Conservation (phyloP, 2,329 filamentous ascomycete genomes). For the Emmonsia crescens region DNA sequence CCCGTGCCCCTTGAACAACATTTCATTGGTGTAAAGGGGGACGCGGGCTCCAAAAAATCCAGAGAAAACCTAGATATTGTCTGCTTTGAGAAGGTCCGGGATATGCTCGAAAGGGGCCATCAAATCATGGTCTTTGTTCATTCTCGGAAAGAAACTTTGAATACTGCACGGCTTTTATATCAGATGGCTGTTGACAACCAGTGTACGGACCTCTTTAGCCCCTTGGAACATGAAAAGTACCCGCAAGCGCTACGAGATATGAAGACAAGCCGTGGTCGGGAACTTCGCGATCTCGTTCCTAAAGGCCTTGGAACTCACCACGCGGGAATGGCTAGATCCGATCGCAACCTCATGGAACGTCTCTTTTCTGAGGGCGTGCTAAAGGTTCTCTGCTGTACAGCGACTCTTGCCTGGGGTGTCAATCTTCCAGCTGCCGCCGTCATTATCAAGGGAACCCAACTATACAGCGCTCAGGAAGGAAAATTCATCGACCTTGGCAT, state of each 20-base stretch:
- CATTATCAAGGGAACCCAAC: conserved; percentile 93
- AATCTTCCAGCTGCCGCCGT: conserved; percentile 95
- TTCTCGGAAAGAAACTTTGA: conserved; percentile 84
- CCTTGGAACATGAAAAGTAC: conserved; percentile 65
- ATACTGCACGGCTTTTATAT: conserved; percentile 73
- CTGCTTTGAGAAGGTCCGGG: conserved; percentile 85
- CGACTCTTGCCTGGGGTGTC: conserved; percentile 95
- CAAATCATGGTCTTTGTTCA: conserved; percentile 99
- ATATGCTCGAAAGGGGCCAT: conserved; percentile 85
- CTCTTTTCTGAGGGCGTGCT: conserved; percentile 86
- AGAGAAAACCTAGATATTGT: conserved; percentile 81
- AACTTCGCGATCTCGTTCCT: conserved; percentile 76
- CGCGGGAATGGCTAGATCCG: conserved; percentile 88
- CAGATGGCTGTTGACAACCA: conserved; percentile 76
- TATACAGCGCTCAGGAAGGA: conserved; percentile 92
- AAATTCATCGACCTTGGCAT: conserved; percentile 96
- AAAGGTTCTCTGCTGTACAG: conserved; percentile 95
- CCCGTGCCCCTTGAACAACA: conserved; percentile 95
- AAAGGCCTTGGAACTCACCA: conserved; percentile 95
- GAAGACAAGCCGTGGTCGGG: conserved; percentile 71
- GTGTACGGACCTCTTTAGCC: conserved; percentile 73
- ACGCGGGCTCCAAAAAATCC: conserved; percentile 61
- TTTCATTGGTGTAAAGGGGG: conserved; percentile 77
- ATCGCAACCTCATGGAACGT: conserved; percentile 90
- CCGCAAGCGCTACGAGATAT: conserved; percentile 72